Percentiles rank a stretch among this genome's conserved stretches.
These are phyloP conservation scores for Simplicillium aogashimaense DNA, from an alignment of 2,329 filamentous ascomycete species.

Conservation along the genomic window DNA sequence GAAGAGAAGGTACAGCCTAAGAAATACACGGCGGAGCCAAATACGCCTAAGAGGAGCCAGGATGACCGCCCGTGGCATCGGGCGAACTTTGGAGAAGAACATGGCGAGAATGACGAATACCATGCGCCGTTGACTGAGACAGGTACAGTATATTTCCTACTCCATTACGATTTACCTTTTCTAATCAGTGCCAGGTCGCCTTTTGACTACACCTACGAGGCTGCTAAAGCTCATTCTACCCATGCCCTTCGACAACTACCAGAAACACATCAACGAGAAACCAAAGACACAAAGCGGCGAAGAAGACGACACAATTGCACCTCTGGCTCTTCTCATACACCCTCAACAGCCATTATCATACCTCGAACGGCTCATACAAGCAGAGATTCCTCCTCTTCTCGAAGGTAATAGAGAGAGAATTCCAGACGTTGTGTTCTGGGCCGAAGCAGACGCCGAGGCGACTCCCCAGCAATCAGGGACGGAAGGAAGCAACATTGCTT, in stretches of 20 bases:
- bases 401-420: slow-evolving; percentile 58
- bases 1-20: too few relatives aligned
- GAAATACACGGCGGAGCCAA: background rate
- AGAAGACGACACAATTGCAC: slow-evolving; percentile 48
- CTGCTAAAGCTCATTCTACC: slow-evolving; percentile 75
- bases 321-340: slow-evolving; percentile 75
- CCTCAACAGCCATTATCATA: slow-evolving; percentile 88
- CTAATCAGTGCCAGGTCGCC: slow-evolving; percentile 42
- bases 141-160: too few relatives aligned
- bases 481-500: slow-evolving; percentile 43
- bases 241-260: slow-evolving; percentile 37
- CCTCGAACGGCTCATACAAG: slow-evolving; percentile 79
- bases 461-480: slow-evolving; percentile 19
- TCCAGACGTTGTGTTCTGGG: slow-evolving; percentile 69
- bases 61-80: slow-evolving; percentile 56
- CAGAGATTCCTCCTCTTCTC: slow-evolving; percentile 64
- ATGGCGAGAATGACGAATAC: slow-evolving; percentile 36
- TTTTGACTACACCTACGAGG: slow-evolving; percentile 70
- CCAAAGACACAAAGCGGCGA: slow-evolving; percentile 22
- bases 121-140: slow-evolving; percentile 17
- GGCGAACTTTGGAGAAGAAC: too few relatives aligned
- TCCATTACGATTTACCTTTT: too few relatives aligned
- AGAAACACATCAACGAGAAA: slow-evolving; percentile 29
- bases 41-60: slow-evolving; percentile 40
- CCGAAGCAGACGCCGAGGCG: slow-evolving; percentile 59